Evolutionary conservation across 176 grass and related monocot genomes (phyloP).

Genomic region (Rhynchospora tenuis): DNA sequence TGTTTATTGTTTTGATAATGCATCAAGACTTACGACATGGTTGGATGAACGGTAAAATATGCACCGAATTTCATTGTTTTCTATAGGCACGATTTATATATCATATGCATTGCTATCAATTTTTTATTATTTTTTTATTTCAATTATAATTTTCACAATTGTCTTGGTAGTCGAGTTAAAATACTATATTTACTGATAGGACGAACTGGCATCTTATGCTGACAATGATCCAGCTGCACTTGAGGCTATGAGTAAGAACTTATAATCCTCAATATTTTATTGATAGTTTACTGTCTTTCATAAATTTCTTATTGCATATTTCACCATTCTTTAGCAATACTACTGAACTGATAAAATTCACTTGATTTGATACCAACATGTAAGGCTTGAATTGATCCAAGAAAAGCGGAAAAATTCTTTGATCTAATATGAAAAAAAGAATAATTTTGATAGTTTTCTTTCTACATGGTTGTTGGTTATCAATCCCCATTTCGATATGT

Average conservation of each 20-base stretch:
- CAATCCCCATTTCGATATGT: background rate
- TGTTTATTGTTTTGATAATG: background rate
- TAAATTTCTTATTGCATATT: background rate
- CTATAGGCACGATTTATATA: background rate
- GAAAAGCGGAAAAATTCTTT: background rate
- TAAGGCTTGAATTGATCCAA: background rate
- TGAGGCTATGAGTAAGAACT: conserved; percentile 81
- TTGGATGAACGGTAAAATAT: background rate
- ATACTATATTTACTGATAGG: conserved; percentile 37
- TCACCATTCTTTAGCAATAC: background rate
- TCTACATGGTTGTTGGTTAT: background rate
- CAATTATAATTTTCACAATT: background rate
- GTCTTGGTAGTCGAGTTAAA: background rate
- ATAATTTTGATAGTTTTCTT: background rate
- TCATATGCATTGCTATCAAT: background rate
- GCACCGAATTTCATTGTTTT: background rate
- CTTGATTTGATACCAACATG: background rate
- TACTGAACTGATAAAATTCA: background rate
- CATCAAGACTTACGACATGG: background rate
- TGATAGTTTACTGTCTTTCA: background rate
- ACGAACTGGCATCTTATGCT: conserved; percentile 69
- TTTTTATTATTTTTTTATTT: background rate
- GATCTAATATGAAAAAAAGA: background rate
- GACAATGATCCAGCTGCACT: conserved; percentile 87
- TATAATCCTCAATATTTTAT: background rate